These are phyloP conservation scores for Globisporangium echinulatum DNA, from an alignment of 352 stramenopile species.

Conservation along the genomic window DNA sequence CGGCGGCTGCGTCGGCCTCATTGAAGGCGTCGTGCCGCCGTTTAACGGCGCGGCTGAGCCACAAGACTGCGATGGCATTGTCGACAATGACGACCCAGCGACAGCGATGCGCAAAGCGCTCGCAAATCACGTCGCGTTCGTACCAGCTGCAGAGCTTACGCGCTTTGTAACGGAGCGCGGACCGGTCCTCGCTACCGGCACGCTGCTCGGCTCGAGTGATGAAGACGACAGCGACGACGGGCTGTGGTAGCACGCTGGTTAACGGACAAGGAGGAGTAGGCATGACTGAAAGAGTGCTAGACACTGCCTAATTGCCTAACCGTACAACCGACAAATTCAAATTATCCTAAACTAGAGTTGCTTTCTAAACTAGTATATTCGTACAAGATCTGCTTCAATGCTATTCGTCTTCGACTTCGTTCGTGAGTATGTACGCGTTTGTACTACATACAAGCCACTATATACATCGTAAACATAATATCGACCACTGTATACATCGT, in stretches of 20 bases:
- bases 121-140: conserved; percentile 64
- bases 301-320: not conserved
- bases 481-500: no score
- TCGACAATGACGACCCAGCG: conserved; percentile 14
- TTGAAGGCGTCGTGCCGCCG: conserved; percentile 72
- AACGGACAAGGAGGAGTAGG: not conserved
- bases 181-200: conserved; percentile 29
- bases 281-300: not conserved
- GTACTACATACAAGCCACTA: no score
- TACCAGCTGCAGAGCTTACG: conserved; percentile 40
- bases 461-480: no score
- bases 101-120: conserved; percentile 58
- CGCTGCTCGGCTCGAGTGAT: conserved; percentile 16
- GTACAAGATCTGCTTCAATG: no score
- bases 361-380: no score
- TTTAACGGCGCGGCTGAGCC: conserved; percentile 20
- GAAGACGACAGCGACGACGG: conserved; percentile 6
- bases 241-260: conserved; percentile 6
- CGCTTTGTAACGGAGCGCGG: conserved; percentile 36
- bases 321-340: not conserved
- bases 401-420: no score
- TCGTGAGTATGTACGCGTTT: no score
- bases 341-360: not conserved
- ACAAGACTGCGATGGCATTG: conserved; percentile 15
- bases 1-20: conserved; percentile 51